Evolutionary conservation across 2,329 filamentous ascomycete species (phyloP), one percentile per base, ranked within the genome.

Genomic region (Aspergillus sergii): DNA sequence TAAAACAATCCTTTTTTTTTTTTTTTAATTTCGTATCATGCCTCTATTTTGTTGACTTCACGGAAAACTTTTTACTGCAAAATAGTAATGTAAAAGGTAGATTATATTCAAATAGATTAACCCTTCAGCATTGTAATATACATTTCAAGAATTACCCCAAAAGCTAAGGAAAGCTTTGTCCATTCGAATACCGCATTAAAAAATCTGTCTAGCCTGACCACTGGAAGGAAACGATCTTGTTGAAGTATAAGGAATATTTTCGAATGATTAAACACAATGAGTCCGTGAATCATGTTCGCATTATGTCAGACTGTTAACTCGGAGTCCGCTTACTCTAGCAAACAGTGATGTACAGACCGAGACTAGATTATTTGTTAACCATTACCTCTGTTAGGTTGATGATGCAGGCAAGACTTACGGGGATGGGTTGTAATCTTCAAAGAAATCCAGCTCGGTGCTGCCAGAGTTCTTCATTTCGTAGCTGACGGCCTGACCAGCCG

Each of bases 341-440:
- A 57, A 73, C 73, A n/a, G 78, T 81, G 61, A 81, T 75, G 68
- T 71, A 81, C 45, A 81, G 71, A 63, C 79, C 79, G 55, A 81
- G 70, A 55, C 77, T 79, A 61, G 11, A 23, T 66, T 59, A 39
- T 34, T 50, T 23, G 51, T 69, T 68, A 69, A 64, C 58, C 1
- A 34, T 26, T 30, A 4, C 51, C 60, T 21, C 45, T 9, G 16
- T 41, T 59, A 6, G 4, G 16, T 26, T 1, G 60, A 10, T 1
- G n/a, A 36, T 14, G 26, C 54, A 26, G 48, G 21, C 19, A 32
- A 58, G n/a, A 78, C 78, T 75, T 72, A 80, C 78, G 83, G 79
- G 65, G 78, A 75, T 11, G 81, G 81, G 69, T 88, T 89, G 68
- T 80, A 89, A 72, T 91, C 87, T 77, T 91, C 83, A 78, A 90